Percentiles rank a stretch among this genome's conserved stretches.
These are phyloP conservation scores for Aureobasidium sp. DNA, from an alignment of 2,329 filamentous ascomycete genomes.

Conservation along the genomic window DNA sequence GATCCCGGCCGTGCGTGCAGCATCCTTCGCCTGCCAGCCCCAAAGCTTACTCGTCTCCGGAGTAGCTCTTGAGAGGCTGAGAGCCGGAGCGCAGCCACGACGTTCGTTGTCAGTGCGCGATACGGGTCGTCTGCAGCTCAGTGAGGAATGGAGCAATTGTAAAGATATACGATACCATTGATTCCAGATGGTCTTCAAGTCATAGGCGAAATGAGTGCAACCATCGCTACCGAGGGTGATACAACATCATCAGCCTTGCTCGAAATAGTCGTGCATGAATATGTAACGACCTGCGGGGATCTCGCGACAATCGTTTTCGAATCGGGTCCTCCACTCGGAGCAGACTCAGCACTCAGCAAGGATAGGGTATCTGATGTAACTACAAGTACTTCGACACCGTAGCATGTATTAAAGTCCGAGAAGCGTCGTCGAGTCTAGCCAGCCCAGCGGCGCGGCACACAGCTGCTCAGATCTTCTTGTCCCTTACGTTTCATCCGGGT, in stretches of 20 bases:
- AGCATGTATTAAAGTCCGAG: conserved; percentile 2
- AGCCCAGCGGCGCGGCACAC: neutral
- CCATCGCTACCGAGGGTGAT: neutral
- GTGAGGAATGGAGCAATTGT: neutral
- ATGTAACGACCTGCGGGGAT: neutral
- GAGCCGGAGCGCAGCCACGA: neutral
- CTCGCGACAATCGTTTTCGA: conserved; percentile 1
- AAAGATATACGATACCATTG: neutral
- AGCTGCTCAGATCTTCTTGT: neutral
- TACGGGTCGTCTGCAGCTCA: neutral
- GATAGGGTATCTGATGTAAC: conserved; percentile 1
- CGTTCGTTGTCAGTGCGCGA: conserved; percentile 1
- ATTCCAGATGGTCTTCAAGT: neutral
- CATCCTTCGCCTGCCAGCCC: conserved; percentile 5
- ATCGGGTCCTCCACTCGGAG: neutral
- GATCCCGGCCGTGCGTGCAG: conserved; percentile 7
- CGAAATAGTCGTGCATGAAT: conserved; percentile 7
- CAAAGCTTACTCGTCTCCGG: conserved; percentile 3
- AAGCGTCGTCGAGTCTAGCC: neutral
- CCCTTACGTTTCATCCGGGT: neutral
- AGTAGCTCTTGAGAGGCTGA: neutral
- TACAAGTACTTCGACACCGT: neutral
- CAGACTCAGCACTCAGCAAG: conserved; percentile 1
- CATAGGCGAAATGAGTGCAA: neutral
- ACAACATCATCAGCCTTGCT: conserved; percentile 2